Conservation (phyloP, 2,329 filamentous ascomycete genomes). For the Stagonosporopsis cucurbitacearum region DNA sequence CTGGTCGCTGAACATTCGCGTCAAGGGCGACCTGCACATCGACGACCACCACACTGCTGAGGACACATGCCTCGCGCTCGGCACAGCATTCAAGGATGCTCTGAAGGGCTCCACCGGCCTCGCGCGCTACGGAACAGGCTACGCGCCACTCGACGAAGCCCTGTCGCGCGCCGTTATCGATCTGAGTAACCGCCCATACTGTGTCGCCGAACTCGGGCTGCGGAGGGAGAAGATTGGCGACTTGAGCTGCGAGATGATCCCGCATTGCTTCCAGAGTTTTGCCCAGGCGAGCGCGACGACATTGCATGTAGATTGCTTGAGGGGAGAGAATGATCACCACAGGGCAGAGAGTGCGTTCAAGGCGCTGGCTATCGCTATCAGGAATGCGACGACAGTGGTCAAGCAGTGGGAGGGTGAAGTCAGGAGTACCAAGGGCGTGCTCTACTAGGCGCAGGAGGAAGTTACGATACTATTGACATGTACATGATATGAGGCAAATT, state of each 20-base stretch:
- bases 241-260: slow-evolving; percentile 90
- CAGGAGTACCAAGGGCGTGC: slow-evolving; percentile 92
- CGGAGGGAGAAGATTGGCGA: slow-evolving; percentile 93
- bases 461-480: neutral
- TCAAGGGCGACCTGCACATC: slow-evolving; percentile 91
- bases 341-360: slow-evolving; percentile 97
- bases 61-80: slow-evolving; percentile 91
- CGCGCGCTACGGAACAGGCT: slow-evolving; percentile 88
- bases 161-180: slow-evolving; percentile 93
- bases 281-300: slow-evolving; percentile 88
- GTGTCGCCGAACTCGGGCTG: slow-evolving; percentile 82
- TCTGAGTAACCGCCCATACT: slow-evolving; percentile 88
- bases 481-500: neutral
- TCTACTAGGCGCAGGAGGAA: slow-evolving; percentile 55
- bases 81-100: slow-evolving; percentile 80
- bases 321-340: slow-evolving; percentile 95
- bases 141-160: slow-evolving; percentile 93
- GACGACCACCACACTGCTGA: slow-evolving; percentile 99
- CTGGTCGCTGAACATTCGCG: slow-evolving; percentile 85
- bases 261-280: slow-evolving; percentile 93
- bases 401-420: slow-evolving; percentile 88
- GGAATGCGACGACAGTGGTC: slow-evolving; percentile 75
- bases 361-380: slow-evolving; percentile 85
- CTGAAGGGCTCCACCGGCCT: slow-evolving; percentile 81
- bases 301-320: slow-evolving; percentile 91